A percentile compares a stretch with the other conserved stretches of the same genome.
phyloP scores from a whole-genome alignment of 129 eudicot species.

The Flaveria trinervia region DNA sequence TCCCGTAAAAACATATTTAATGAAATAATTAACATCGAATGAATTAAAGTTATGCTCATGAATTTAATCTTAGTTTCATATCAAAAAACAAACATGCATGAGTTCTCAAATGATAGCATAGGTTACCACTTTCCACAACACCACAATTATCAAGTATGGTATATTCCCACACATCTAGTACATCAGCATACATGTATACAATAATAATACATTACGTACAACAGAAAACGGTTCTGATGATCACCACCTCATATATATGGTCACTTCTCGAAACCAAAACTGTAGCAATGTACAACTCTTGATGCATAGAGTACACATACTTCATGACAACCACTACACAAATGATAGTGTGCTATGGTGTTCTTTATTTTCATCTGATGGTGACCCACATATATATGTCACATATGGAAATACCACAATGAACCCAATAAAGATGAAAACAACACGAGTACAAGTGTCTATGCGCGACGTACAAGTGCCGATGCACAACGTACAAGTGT shows the following conservation, averaged over 20 bases:
- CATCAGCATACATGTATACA: neutral
- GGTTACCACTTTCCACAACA: slow-evolving; percentile 10
- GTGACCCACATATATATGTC: slow-evolving; percentile 30
- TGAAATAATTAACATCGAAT: too few species aligned
- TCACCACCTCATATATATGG: slow-evolving; percentile 6
- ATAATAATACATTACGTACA: neutral
- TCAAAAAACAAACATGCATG: neutral
- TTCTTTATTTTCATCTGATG: slow-evolving; percentile 19
- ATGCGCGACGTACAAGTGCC: slow-evolving; percentile 4
- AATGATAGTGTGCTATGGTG: slow-evolving; percentile 14
- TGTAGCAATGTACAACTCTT: slow-evolving; percentile 11
- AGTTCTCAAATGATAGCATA: slow-evolving; percentile 20
- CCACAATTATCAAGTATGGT: neutral
- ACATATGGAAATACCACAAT: slow-evolving; percentile 8
- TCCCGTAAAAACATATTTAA: too few species aligned
- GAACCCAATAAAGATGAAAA: slow-evolving; percentile 15
- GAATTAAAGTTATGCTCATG: too few species aligned
- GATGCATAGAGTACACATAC: neutral
- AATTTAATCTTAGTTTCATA: too few species aligned
- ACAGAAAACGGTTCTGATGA: neutral
- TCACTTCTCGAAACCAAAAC: slow-evolving; percentile 8
- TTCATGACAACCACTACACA: neutral
- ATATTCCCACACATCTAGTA: slow-evolving; percentile 7
- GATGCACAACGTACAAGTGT: slow-evolving; percentile 16
- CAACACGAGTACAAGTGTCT: slow-evolving; percentile 20